A percentile compares a stretch with the other conserved stretches of the same genome.
Evolutionary conservation across 441 rosid species (phyloP).

Genomic region (Erodium texanum): DNA sequence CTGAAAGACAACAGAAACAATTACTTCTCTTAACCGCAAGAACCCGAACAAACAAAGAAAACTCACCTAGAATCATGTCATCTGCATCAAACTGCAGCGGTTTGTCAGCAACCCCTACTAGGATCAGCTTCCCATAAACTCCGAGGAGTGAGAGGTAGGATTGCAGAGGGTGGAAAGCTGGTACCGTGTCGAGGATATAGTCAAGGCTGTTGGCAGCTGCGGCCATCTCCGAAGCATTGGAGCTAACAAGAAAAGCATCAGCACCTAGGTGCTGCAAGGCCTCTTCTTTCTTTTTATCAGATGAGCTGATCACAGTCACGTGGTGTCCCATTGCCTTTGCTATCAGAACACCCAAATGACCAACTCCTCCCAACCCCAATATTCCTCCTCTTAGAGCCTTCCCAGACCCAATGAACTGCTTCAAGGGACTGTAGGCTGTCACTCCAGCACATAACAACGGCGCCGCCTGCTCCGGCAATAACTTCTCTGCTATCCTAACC

Average conservation of each 20-base stretch:
- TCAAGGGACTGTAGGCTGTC: conserved; percentile 43
- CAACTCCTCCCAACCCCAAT: conserved; percentile 45
- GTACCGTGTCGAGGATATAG: conserved; percentile 38
- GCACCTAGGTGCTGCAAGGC: conserved; percentile 35
- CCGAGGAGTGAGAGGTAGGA: conserved; percentile 31
- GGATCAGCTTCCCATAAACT: conserved; percentile 31
- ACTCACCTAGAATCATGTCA: conserved; percentile 25
- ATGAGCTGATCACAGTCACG: conserved; percentile 44
- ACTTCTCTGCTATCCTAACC: conserved; percentile 32
- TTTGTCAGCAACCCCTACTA: conserved; percentile 30
- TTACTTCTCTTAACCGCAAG: background rate
- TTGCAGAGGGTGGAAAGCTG: conserved; percentile 30
- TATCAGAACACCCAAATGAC: conserved; percentile 35
- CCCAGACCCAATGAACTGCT: conserved; percentile 20
- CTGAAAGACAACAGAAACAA: conserved; percentile 11
- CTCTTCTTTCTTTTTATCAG: conserved; percentile 35
- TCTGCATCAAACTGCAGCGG: conserved; percentile 28
- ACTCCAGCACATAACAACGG: conserved; percentile 38
- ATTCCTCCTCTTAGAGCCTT: conserved; percentile 27
- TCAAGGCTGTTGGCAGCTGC: conserved; percentile 29
- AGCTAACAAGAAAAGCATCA: conserved; percentile 33
- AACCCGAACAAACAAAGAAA: background rate
- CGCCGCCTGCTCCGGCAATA: conserved; percentile 38
- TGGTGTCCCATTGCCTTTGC: conserved; percentile 47
- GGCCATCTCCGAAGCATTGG: conserved; percentile 26